Evolutionary conservation across 2,329 filamentous ascomycete genomes (phyloP), one percentile per base, ranked within the genome.

Genomic region (Aspergillus tamarii): DNA sequence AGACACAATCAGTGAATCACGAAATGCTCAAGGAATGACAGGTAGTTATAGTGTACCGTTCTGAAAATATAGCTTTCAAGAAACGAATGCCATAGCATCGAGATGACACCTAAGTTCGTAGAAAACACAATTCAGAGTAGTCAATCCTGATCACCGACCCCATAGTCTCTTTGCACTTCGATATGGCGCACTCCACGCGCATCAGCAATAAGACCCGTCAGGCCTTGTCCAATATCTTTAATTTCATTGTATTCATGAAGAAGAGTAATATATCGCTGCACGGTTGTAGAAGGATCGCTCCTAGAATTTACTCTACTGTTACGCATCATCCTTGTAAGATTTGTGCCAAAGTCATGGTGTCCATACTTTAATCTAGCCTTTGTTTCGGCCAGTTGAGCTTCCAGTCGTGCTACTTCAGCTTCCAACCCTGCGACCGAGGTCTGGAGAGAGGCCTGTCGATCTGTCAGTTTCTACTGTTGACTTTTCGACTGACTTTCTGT

Each of bases 241-340:
- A 91, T 87, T 74, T 91, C 89, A 70, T 92, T 92, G 77, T 91
- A 92, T 62, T 86, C 80, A 67, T 91, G 88, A 36, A 92, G 80
- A 4, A 89, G 79, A 63, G 82, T 83, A 71, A 91, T 91, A 73
- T 91, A 89, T 36, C 80, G 78, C 60, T 87, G 84, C 58, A 90
- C 86, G 11, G 86, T 85, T 23, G 78, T 76, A 46, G 84, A 80
- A 0, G 86, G 82, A 12, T 82, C 79, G 67, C 75, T 65, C 28
- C 74, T 76, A 53, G 2, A 30, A 16, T 52, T 39, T 48, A 41
- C 9, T 10, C 32, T 66, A 57, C n/a, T 23, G 43, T 46, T 23
- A 32, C 36, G 23, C 11, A 39, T 39, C n/a, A 28, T 62, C 26
- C 39, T 19, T 52, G 8, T 23, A 19, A 41, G 7, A 23, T 19